Conservation (phyloP, 2,329 filamentous ascomycete genomes). For the Fusarium fujikuroi region DNA sequence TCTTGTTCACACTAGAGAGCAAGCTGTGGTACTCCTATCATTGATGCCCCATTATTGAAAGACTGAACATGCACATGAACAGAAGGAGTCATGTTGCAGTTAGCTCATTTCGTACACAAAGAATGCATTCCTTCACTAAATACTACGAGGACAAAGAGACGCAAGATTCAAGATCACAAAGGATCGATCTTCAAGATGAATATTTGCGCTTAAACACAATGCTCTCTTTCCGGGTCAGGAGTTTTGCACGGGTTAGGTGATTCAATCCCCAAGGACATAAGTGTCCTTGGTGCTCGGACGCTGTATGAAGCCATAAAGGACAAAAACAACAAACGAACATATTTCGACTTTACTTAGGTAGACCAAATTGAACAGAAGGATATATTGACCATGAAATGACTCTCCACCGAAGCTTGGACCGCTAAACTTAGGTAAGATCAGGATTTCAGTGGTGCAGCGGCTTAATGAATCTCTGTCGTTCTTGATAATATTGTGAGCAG, state of each 20-base stretch:
- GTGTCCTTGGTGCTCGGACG: background rate
- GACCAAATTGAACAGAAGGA: too few relatives aligned
- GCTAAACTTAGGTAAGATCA: background rate
- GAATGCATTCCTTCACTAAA: rapidly evolving
- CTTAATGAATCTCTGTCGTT: background rate
- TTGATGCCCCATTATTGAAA: background rate
- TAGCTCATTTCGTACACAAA: background rate
- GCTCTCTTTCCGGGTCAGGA: background rate
- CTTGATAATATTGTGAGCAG: background rate
- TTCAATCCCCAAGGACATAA: background rate
- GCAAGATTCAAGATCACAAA: background rate
- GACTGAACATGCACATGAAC: background rate
- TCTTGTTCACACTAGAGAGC: background rate
- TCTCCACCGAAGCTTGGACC: background rate
- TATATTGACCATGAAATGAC: background rate
- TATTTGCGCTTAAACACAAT: too few relatives aligned
- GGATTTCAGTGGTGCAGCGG: background rate
- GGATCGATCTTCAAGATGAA: background rate
- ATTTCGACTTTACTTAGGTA: background rate
- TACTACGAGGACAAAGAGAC: background rate
- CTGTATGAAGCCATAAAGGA: rapidly evolving
- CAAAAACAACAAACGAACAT: background rate
- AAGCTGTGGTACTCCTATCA: background rate
- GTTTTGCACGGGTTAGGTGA: background rate
- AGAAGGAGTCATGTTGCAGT: too few relatives aligned